phyloP scores from a whole-genome alignment of 345 rosid species.

The Triadica sebifera region DNA sequence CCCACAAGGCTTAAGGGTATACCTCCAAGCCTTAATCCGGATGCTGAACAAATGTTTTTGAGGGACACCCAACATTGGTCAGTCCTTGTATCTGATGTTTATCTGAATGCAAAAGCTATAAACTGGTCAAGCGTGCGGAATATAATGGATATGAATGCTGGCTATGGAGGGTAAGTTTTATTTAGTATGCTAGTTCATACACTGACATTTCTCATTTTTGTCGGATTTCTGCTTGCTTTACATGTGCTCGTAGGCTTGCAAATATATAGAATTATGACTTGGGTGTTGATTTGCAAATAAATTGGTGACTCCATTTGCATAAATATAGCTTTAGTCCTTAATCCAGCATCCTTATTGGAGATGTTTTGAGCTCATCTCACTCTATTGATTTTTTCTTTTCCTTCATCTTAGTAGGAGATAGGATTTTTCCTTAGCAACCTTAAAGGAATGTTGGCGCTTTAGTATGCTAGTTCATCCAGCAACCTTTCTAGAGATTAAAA shows the following conservation, averaged over 20 bases:
- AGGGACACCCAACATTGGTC: conserved; percentile 78
- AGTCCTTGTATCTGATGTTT: conserved; percentile 59
- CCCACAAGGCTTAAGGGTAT: conserved; percentile 64
- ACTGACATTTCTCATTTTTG: too few species aligned
- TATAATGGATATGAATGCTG: conserved; percentile 95
- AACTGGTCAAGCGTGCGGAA: conserved; percentile 71
- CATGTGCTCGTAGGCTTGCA: too few species aligned
- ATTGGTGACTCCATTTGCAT: not conserved
- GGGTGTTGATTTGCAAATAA: not conserved
- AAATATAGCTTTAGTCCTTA: not conserved
- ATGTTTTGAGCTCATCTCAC: not conserved
- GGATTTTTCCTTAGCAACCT: too few species aligned
- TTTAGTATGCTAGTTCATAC: not conserved
- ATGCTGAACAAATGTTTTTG: conserved; percentile 35
- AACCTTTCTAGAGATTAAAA: too few species aligned
- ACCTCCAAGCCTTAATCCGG: conserved; percentile 51
- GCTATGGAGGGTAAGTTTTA: conserved; percentile 77
- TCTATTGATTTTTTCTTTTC: not conserved
- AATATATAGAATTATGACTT: not conserved
- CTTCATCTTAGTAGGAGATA: too few species aligned
- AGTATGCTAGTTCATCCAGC: too few species aligned
- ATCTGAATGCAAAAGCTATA: conserved; percentile 50
- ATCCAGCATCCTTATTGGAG: not conserved
- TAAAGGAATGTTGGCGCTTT: too few species aligned
- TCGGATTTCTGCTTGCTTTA: too few species aligned